A percentile compares a stretch with the other conserved stretches of the same genome.
phyloP scores from a whole-genome alignment of 2,329 filamentous ascomycete genomes.

The Thielaviopsis musarum region DNA sequence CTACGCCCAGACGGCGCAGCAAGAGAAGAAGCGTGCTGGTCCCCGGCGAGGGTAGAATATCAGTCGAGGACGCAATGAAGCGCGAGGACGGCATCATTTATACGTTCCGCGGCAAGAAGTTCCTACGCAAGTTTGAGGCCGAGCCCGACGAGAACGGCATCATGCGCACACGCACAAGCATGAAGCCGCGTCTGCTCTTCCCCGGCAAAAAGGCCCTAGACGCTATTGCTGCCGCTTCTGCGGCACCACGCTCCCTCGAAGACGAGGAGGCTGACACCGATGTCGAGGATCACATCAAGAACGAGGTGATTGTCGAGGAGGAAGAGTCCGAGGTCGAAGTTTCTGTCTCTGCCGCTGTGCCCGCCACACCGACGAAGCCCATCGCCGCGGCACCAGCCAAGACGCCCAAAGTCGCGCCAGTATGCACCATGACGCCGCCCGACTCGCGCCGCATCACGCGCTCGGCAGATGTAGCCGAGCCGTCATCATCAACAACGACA shows the following conservation, averaged over 20 bases:
- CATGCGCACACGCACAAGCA: constrained; percentile 41
- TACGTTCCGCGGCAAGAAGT: constrained; percentile 64
- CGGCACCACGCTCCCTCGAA: constrained; percentile 28
- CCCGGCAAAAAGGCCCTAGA: constrained; percentile 23
- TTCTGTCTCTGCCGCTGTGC: background rate
- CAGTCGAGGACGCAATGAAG: constrained; percentile 44
- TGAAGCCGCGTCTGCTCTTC: constrained; percentile 60
- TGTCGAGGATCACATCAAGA: constrained; percentile 32
- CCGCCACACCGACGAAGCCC: constrained; percentile 24
- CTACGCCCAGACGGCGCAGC: constrained; percentile 30
- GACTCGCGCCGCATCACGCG: constrained; percentile 44
- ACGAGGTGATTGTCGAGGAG: constrained; percentile 11
- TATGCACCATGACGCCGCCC: constrained; percentile 44
- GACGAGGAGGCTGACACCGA: constrained; percentile 45
- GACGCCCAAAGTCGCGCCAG: constrained; percentile 39
- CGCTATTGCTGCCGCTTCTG: no score
- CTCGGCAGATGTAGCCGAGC: constrained; percentile 32
- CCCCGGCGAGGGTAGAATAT: constrained; percentile 38
- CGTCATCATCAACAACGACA: constrained; percentile 22
- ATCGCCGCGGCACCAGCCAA: constrained; percentile 1
- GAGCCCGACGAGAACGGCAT: constrained; percentile 21
- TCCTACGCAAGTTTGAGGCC: constrained; percentile 51
- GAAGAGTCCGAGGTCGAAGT: constrained; percentile 15
- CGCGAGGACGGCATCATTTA: constrained; percentile 60
- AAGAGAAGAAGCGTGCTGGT: constrained; percentile 38